Evolutionary conservation across 2,329 filamentous ascomycete genomes (phyloP), one percentile per base, ranked within the genome.

Genomic region (Cytospora leucostoma): DNA sequence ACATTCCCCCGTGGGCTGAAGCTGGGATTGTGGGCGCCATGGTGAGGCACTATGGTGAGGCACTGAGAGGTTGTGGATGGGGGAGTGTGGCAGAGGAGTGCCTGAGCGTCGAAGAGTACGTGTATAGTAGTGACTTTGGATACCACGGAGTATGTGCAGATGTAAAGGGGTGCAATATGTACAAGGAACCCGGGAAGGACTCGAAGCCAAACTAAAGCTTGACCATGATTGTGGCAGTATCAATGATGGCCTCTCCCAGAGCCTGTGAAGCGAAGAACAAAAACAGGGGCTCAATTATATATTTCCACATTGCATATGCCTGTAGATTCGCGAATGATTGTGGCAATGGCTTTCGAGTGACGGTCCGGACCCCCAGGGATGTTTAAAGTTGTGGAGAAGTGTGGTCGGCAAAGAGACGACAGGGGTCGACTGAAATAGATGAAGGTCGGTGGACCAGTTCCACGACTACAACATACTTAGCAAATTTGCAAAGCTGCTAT

Each of bases 1-100:
- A 82, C 80, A 82, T 82, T 68, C 80, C 80, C 70, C 78, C 80
- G 71, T 81, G 79, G 33, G 79, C 77, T 64, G 80, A 76, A 70
- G 80, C 75, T 17, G 79, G 74, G 67, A 79, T 79, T 60, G 79
- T 76, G 50, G 80, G 81, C 33, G 78, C 76, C 77, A 80, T 78
- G 66, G 51, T 71, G 68, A 66, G 64, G 61, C 64, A 64, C 56
- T 63, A 80, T 78, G 66, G 51, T 71, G 68, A 66, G 64, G 61
- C 64, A 64, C 56, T 63, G 64, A 62, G 59, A 67, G 27, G 40
- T 56, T 54, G 55, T 56, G 53, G 56, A 62, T 21, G 47, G 57
- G 15, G 32, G 37, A 47, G 56, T 13, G 38, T 59, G 44, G 62
- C 7, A 19, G 7, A 61, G 2, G 34, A 49, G 21, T 21, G 4